Evolutionary conservation across 2,329 filamentous ascomycete genomes (phyloP), one percentile per base, ranked within the genome.

Genomic region (Albophoma yamanashiensis): DNA sequence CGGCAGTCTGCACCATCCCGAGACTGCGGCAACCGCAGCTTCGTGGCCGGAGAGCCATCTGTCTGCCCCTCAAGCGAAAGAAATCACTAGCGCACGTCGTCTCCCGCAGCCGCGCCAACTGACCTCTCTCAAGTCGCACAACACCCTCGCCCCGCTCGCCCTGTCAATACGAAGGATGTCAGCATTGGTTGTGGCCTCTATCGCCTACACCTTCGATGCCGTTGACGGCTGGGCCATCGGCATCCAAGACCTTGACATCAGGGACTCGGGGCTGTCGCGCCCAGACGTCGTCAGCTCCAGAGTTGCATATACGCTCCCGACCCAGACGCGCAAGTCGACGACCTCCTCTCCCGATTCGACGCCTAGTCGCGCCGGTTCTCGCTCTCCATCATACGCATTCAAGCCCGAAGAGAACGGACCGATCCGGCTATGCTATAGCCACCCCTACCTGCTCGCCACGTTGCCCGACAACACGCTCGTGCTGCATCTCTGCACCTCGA

Each of bases 401-500:
- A 52, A 64, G 59, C 5, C 59, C 61, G 62, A 64, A 52, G 50
- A 66, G 64, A 65, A 74, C 53, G 80, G 84, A 3, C 86, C 87
- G 31, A 86, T 79, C 1, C 82, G 82, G 2, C 78, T 91, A 55
- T 88, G 85, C 62, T 91, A 91, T 70, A 81, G 77, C 56, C 91
- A 96, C 70, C 92, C 92, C 1, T 96, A 96, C 69, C 83, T 97
- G 2, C 81, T 97, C 12, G 88, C 88, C 3, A 89, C 90, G 0
- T 84, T 96, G 64, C 85, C 89, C 0, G 92, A 97, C 72, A 97
- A 97, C 69, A 96, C 92, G 0, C 77, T 96, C 34, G 87, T 91
- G 1, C 78, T 96, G 40, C 89, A 94, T 68, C 79, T 95, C 39
- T 90, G 93, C 66, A 91, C 84, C 4, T 93, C 91, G 0, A 90